A percentile compares a stretch with the other conserved stretches of the same genome.
phyloP scores from a whole-genome alignment of 2,329 filamentous ascomycete genomes.

The Monilinia vaccinii-corymbosi region DNA sequence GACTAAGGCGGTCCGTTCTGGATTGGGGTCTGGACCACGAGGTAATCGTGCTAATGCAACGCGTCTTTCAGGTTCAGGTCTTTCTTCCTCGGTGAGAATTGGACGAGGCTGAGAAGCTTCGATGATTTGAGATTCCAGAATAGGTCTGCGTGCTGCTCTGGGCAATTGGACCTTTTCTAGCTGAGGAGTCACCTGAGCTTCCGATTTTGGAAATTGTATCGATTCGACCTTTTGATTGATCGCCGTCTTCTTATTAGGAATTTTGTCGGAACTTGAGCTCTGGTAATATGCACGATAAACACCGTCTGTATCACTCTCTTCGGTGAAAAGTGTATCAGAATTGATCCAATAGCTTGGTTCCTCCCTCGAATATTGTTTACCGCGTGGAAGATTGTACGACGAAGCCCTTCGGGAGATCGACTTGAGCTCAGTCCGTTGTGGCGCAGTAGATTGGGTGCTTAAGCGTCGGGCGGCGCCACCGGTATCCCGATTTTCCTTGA shows the following conservation, averaged over 20 bases:
- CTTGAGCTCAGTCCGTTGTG: background rate
- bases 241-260: background rate
- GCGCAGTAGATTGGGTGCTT: background rate
- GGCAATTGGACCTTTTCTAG: background rate
- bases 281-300: background rate
- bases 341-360: background rate
- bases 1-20: background rate
- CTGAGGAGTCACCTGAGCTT: background rate
- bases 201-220: background rate
- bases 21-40: background rate
- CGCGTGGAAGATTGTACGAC: background rate
- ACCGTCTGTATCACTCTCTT: background rate
- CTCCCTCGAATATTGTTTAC: background rate
- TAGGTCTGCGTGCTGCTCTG: background rate
- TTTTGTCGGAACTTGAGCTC: background rate
- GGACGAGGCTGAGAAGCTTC: background rate
- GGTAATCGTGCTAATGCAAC: background rate
- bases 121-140: background rate
- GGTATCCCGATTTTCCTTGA: background rate
- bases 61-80: background rate
- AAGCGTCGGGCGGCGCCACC: background rate
- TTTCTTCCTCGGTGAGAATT: background rate
- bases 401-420: background rate
- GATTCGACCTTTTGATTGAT: background rate
- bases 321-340: background rate